Base-by-base conservation (phyloP, 495 filamentous ascomycete species). In the Aspergillus cristatus region DNA sequence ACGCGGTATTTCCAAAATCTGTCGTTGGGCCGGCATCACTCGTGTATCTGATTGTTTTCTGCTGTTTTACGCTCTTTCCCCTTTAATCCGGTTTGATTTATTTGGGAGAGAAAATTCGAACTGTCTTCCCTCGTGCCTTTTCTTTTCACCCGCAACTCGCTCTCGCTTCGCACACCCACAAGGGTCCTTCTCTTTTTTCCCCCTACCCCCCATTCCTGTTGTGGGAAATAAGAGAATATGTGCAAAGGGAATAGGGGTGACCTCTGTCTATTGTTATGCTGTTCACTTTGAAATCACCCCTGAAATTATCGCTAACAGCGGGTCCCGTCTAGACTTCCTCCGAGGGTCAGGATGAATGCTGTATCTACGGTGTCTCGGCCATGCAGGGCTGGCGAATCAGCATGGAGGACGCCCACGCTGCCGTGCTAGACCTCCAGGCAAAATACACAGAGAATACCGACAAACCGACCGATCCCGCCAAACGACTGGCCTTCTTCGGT, bases 321-420 rank as follows among this genome's bases (percentile, higher is more conserved):
- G 32, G 6, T 37, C 35, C 14, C 45, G 25, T 34, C 28, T 65
- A 98, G 91, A 67, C 76, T 58, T 97, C 91, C 41, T 78, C 79
- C 55, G 78, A 81, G 51, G 90, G 91, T 60, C 82, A 82, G 66
- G 89, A 96, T 84, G 88, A 94, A 46, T 80, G 85, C 57, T 76
- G 94, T 53, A 58, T 89, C 46, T 98, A 82, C 58, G 91, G 93
- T 50, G 77, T 98, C 43, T 97, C 93, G 47, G 85, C 86, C 62
- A 98, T 98, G 91, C 91, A 98, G 66, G 91, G 91, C 70, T 98
- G 91, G 91, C 83, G 91, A 63, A 96, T 97, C 62, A 93, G 85
- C 63, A 98, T 98, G 91, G 91, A 98, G 60, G 91, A 98, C 54
- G 79, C 91, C 40, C 91, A 98, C 66, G 84, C 86, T 26, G 73